phyloP scores from a whole-genome alignment of 2,329 filamentous ascomycete species.

The Claviceps maximensis region DNA sequence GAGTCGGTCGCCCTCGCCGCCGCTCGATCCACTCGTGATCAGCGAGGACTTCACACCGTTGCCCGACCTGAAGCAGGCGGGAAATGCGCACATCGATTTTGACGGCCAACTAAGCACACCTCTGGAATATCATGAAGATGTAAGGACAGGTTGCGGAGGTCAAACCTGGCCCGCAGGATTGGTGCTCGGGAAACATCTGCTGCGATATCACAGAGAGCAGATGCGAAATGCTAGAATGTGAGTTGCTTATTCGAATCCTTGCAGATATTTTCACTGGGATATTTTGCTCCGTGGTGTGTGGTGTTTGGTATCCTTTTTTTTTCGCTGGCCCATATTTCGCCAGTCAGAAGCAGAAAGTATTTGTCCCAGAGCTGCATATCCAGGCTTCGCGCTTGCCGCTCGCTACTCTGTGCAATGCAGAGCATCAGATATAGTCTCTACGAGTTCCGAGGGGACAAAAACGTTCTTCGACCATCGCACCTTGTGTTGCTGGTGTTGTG shows the following conservation, averaged over 20 bases:
- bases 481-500: neutral
- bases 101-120: conserved; percentile 58
- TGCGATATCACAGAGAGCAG: conserved; percentile 55
- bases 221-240: conserved; percentile 61
- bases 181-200: conserved; percentile 74
- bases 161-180: conserved; percentile 92
- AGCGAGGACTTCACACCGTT: conserved; percentile 46
- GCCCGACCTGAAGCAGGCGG: conserved; percentile 42
- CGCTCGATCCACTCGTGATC: conserved; percentile 36
- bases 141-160: conserved; percentile 79
- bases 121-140: conserved; percentile 70
- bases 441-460: neutral
- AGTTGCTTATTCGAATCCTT: conserved; percentile 20
- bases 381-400: neutral
- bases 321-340: neutral
- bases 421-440: neutral
- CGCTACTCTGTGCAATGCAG: neutral
- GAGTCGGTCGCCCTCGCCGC: conserved; percentile 30
- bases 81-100: conserved; percentile 46
- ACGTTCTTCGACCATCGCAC: neutral
- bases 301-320: neutral
- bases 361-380: neutral
- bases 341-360: neutral
- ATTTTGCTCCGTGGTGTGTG: neutral
- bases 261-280: neutral